Evolutionary conservation across 441 rosid species (phyloP).

Genomic region (Flueggea neowawraea): DNA sequence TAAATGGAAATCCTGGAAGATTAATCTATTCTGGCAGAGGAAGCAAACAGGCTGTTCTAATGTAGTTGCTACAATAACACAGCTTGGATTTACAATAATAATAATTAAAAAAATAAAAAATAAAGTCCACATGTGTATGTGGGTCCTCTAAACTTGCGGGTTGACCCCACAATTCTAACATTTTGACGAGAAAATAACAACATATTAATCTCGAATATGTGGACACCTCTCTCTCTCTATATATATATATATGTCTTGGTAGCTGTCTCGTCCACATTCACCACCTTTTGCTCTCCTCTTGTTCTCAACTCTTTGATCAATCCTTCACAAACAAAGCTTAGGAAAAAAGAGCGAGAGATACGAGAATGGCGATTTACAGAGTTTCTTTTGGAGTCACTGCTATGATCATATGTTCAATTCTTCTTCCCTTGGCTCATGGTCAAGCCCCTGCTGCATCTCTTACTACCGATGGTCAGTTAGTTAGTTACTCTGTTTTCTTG

Average conservation of each 20-base stretch:
- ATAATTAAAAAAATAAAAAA: neutral
- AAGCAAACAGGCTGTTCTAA: neutral
- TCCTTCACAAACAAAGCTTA: neutral
- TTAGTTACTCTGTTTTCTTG: neutral
- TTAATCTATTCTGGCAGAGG: constrained; percentile 4
- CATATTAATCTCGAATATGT: too few species aligned
- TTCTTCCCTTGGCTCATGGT: constrained; percentile 45
- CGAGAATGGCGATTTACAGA: constrained; percentile 32
- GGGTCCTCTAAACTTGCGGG: constrained; percentile 15
- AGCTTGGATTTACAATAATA: constrained; percentile 9
- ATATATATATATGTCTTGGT: constrained; percentile 1
- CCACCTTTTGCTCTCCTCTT: constrained; percentile 1
- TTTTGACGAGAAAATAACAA: too few species aligned
- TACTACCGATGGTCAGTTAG: constrained; percentile 47
- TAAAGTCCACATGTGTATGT: constrained; percentile 4
- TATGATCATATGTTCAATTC: constrained; percentile 21
- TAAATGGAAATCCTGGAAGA: neutral
- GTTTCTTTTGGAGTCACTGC: constrained; percentile 29
- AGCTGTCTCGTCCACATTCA: neutral
- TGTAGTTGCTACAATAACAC: neutral
- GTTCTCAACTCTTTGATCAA: too few species aligned
- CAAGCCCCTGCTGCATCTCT: constrained; percentile 64
- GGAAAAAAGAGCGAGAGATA: neutral
- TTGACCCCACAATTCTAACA: neutral
- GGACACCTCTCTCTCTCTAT: too few species aligned